phyloP scores from a whole-genome alignment of 805 yeast genomes.

The Schwanniomyces yamadae region DNA sequence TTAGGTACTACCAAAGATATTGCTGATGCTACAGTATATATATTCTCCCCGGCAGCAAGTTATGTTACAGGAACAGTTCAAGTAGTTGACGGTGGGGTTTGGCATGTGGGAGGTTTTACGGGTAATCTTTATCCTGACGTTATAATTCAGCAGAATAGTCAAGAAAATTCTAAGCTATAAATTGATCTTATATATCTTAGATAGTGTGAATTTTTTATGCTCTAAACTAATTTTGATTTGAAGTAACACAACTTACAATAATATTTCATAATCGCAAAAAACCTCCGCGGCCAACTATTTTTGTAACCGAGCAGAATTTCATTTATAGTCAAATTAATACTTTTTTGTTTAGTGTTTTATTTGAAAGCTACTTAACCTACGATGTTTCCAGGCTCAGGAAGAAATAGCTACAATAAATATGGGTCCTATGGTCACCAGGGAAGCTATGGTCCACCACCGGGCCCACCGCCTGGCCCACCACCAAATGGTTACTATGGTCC shows the following conservation, averaged over 20 bases:
- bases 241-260: no score
- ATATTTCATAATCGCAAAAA: no score
- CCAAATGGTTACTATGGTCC: conserved; percentile 14
- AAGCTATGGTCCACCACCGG: conserved; percentile 18
- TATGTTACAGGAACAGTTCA: conserved; percentile 75
- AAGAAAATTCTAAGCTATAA: conserved; percentile 23
- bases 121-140: conserved; percentile 36
- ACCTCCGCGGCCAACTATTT: no score
- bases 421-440: no score
- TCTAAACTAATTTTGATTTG: neutral
- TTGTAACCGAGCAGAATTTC: no score
- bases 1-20: conserved; percentile 73
- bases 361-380: neutral
- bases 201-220: neutral
- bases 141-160: conserved; percentile 27
- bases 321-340: no score
- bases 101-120: conserved; percentile 66
- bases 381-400: conserved; percentile 17
- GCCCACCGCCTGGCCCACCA: conserved; percentile 16
- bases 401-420: conserved; percentile 9
- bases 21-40: conserved; percentile 81
- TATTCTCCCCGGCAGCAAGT: conserved; percentile 79
- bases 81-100: conserved; percentile 87
- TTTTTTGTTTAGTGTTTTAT: neutral
- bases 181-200: neutral